Evolutionary conservation across 371 early-diverging fungal species (phyloP).

Genomic region (Lichtheimia corymbifera): DNA sequence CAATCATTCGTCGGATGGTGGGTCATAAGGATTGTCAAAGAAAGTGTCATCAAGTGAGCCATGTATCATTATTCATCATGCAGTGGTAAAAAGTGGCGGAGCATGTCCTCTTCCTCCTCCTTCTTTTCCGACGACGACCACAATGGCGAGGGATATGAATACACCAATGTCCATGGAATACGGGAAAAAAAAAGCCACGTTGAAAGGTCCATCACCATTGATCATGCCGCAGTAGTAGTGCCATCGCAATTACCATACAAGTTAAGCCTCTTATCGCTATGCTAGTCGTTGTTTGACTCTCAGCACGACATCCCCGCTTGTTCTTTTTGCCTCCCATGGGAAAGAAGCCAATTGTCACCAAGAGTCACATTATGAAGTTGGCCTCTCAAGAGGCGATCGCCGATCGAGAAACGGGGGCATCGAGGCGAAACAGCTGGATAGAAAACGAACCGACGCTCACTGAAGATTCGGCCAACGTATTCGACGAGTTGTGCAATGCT

Average conservation of each 20-base stretch:
- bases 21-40: no score
- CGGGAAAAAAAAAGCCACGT: no score
- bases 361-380: conserved; percentile 20
- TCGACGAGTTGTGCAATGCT: conserved; percentile 41
- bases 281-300: neutral
- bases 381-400: conserved; percentile 14
- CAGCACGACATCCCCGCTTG: neutral
- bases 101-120: no score
- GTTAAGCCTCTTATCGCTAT: neutral
- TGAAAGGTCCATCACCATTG: no score
- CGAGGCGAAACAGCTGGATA: neutral
- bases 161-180: no score
- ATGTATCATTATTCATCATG: no score
- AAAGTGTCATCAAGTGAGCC: no score
- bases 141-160: no score
- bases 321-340: conserved; percentile 1
- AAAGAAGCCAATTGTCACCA: conserved; percentile 12
- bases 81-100: no score
- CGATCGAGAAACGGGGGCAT: neutral
- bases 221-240: neutral
- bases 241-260: neutral
- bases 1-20: no score
- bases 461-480: conserved; percentile 16
- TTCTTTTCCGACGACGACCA: no score
- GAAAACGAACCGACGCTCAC: conserved; percentile 19